A percentile compares a stretch with the other conserved stretches of the same genome.
Conservation (phyloP, 176 grass and related monocot genomes). For the Rhipidocladum racemiflorum region DNA sequence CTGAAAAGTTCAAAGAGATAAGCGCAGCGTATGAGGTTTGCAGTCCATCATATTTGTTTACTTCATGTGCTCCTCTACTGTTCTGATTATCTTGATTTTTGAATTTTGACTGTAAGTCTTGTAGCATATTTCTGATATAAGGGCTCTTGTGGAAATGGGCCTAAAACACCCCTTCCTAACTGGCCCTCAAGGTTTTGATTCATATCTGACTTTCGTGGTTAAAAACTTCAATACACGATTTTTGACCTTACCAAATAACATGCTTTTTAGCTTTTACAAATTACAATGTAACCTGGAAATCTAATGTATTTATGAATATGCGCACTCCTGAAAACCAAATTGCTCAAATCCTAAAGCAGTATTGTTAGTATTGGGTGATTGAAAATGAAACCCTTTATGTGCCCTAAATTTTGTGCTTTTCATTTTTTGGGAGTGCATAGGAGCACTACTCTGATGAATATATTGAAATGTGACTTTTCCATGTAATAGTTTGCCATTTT, state of each 20-base stretch:
- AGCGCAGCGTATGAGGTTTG: constrained; percentile 93
- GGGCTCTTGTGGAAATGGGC: not conserved
- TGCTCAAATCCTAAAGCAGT: not conserved
- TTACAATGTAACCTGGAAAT: not conserved
- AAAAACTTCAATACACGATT: not conserved
- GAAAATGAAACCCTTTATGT: not conserved
- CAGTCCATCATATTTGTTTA: constrained; percentile 1
- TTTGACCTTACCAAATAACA: constrained; percentile 8
- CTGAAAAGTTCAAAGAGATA: constrained; percentile 98
- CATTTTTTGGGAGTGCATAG: not conserved
- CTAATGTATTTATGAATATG: not conserved
- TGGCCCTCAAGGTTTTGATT: not conserved
- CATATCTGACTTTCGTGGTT: not conserved
- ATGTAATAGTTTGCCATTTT: not conserved
- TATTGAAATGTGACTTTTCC: not conserved
- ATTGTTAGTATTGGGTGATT: not conserved
- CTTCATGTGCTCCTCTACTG: not conserved
- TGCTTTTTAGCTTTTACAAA: not conserved
- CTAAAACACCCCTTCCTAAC: not conserved
- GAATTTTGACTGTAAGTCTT: not conserved
- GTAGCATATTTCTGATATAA: not conserved
- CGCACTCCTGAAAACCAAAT: not conserved
- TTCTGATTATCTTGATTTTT: not conserved
- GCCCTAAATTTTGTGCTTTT: not conserved
- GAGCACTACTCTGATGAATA: not conserved